Base-by-base conservation (phyloP, 2,329 filamentous ascomycete genomes). In the Aspergillus sp. region DNA sequence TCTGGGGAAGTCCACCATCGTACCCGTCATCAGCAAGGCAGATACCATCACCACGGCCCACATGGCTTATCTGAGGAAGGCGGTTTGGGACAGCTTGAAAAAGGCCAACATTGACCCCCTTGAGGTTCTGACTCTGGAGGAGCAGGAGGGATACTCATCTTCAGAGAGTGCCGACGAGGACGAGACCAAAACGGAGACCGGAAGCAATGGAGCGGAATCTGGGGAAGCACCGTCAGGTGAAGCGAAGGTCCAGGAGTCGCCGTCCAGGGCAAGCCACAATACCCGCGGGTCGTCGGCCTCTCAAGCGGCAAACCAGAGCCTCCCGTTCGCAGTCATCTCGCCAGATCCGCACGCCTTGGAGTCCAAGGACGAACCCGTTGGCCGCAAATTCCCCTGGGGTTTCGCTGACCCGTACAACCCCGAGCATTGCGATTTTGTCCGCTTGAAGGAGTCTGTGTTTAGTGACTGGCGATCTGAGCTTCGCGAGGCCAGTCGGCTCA, bases 41-140 rank as follows among this genome's bases (percentile, higher is more conserved):
- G 91, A 98, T 57, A 95, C 88, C 10, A 82, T 96, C 48, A 96
- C 91, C n/a, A 80, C 82, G 0, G 82, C 83, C 33, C 91, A 98
- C 62, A 96, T 96, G 91, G 71, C 75, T 28, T 80, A 85, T 49
- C 73, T 98, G 44, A 95, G 95, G 69, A 86, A 81, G 62, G 80
- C 81, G 8, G 88, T 98, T 20, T 93, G 84, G 78, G 77, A 85
- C 33, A 88, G 82, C 47, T 70, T 98, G 41, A 89, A 91, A 63
- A 78, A 78, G 51, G 80, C 86, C 10, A 83, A 82, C 44, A 71
- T 98, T 34, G 88, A 98, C 51, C 89, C 89, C 2, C 68, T 98
- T 15, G 86, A 93, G 56, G 78, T 84, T 11, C 71, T 98, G 20
- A 84, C 85, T 19, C 67, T 95, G 14, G 85, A 91, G 40, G 80